These are phyloP conservation scores for Saprolegnia diclina DNA, from an alignment of 352 stramenopile genomes.

Conservation along the genomic window DNA sequence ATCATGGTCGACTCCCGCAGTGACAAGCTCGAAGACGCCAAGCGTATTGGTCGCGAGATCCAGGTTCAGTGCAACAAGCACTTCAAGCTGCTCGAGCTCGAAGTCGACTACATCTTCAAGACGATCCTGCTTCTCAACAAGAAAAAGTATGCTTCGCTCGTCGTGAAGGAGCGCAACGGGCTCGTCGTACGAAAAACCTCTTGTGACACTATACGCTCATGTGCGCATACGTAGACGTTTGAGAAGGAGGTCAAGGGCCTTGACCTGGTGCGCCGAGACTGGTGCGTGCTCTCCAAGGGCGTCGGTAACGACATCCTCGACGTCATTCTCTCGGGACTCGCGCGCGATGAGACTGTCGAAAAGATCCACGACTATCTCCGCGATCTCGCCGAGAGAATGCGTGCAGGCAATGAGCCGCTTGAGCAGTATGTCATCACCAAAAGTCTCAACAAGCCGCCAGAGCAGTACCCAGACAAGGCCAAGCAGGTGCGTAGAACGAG, in stretches of 20 bases:
- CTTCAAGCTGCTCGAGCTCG: slow-evolving; percentile 98
- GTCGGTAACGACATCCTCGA: slow-evolving; percentile 95
- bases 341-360: slow-evolving; percentile 93
- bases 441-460: slow-evolving; percentile 98
- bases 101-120: slow-evolving; percentile 99
- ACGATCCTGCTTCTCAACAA: slow-evolving; percentile 99
- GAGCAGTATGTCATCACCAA: slow-evolving; percentile 99
- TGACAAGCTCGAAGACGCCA: slow-evolving; percentile 90
- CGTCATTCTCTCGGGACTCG: slow-evolving; percentile 94
- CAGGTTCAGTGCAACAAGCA: slow-evolving; percentile 99
- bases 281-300: slow-evolving; percentile 98
- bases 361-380: slow-evolving; percentile 95
- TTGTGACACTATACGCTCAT: background rate
- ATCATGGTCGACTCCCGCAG: slow-evolving; percentile 98
- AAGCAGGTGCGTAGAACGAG: slow-evolving; percentile 58
- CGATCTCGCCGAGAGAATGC: slow-evolving; percentile 90
- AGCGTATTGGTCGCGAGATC: slow-evolving; percentile 92
- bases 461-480: slow-evolving; percentile 96
- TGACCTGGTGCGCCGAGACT: slow-evolving; percentile 97
- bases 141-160: slow-evolving; percentile 99
- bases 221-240: slow-evolving; percentile 35
- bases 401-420: slow-evolving; percentile 90
- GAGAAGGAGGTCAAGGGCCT: slow-evolving; percentile 98
- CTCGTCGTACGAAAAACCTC: slow-evolving; percentile 9
- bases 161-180: slow-evolving; percentile 76